Evolutionary conservation across 2,329 filamentous ascomycete species (phyloP).

Genomic region (Tolypocladium nubicola): DNA sequence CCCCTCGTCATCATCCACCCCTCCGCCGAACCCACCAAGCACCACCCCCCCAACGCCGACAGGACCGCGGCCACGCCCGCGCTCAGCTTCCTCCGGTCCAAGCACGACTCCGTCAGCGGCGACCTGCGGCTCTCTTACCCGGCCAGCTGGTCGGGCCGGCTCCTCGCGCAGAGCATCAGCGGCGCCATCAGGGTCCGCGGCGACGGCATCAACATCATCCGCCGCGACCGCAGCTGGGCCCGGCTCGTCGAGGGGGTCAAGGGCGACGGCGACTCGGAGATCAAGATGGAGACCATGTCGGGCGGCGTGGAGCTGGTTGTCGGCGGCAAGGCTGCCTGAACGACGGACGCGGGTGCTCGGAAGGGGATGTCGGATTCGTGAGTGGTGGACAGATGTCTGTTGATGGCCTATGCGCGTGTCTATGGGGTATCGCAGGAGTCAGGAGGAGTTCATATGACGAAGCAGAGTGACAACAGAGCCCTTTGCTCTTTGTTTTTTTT

Average conservation of each 20-base stretch:
- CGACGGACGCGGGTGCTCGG: not conserved
- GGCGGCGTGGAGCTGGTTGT: conserved; percentile 17
- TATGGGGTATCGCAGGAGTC: not conserved
- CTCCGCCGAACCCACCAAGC: not conserved
- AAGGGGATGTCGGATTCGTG: not conserved
- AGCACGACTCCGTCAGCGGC: conserved; percentile 35
- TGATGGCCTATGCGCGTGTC: not conserved
- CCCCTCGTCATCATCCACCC: conserved; percentile 10
- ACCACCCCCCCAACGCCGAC: not conserved
- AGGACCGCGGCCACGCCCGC: conserved; percentile 3
- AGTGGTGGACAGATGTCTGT: not conserved
- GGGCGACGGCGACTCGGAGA: conserved; percentile 25
- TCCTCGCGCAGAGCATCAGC: conserved; percentile 27
- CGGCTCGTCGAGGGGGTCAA: conserved; percentile 26
- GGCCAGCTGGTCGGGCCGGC: conserved; percentile 35
- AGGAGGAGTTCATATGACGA: not conserved
- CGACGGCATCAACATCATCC: conserved; percentile 27
- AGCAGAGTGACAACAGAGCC: not conserved
- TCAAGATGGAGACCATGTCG: conserved; percentile 20
- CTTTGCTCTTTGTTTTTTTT: not conserved
- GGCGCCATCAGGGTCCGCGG: conserved; percentile 30
- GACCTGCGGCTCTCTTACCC: conserved; percentile 33
- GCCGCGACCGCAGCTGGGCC: conserved; percentile 20
- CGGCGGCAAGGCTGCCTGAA: conserved; percentile 4
- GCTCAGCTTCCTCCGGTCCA: conserved; percentile 25